A percentile compares a stretch with the other conserved stretches of the same genome.
These are phyloP conservation scores for Aspergillus kassunensis DNA, from an alignment of 495 filamentous ascomycete species.

Conservation along the genomic window DNA sequence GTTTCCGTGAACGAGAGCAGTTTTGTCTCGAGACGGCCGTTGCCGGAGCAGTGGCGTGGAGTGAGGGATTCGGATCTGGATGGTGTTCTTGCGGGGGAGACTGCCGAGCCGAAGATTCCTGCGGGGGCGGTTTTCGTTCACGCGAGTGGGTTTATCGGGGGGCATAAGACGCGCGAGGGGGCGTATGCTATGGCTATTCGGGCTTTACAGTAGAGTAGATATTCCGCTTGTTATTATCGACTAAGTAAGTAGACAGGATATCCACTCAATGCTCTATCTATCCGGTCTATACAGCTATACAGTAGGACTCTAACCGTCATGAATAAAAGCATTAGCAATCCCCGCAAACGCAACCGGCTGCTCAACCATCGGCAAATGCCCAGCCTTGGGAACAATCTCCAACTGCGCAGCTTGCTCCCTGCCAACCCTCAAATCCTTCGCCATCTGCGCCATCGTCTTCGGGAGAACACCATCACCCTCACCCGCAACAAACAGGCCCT, in stretches of 20 bases:
- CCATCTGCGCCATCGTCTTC: slow-evolving; percentile 73
- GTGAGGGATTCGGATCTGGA: slow-evolving; percentile 81
- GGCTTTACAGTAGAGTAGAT: slow-evolving; percentile 45
- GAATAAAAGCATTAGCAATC: slow-evolving; percentile 54
- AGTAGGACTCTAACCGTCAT: slow-evolving; percentile 5
- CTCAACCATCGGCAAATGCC: slow-evolving; percentile 83
- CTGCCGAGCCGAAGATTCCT: slow-evolving; percentile 37
- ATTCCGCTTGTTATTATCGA: no score
- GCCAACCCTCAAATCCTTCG: slow-evolving; percentile 47
- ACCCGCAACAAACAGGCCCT: slow-evolving; percentile 64
- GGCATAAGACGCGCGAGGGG: slow-evolving; percentile 88
- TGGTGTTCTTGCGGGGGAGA: slow-evolving; percentile 61
- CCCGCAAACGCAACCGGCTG: slow-evolving; percentile 61
- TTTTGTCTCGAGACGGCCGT: slow-evolving; percentile 82
- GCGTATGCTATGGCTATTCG: slow-evolving; percentile 80
- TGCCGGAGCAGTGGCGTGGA: slow-evolving; percentile 89
- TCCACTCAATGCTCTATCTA: neutral
- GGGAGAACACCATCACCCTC: slow-evolving; percentile 71
- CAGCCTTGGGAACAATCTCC: slow-evolving; percentile 59
- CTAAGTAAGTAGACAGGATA: neutral
- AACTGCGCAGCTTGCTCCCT: slow-evolving; percentile 53
- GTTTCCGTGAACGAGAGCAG: slow-evolving; percentile 76
- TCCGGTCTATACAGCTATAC: neutral
- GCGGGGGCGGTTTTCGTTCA: slow-evolving; percentile 87
- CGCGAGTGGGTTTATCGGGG: slow-evolving; percentile 92